These are phyloP conservation scores for Prasinococcaceae sp. DNA, from an alignment of 139 green algal species.

Conservation along the genomic window DNA sequence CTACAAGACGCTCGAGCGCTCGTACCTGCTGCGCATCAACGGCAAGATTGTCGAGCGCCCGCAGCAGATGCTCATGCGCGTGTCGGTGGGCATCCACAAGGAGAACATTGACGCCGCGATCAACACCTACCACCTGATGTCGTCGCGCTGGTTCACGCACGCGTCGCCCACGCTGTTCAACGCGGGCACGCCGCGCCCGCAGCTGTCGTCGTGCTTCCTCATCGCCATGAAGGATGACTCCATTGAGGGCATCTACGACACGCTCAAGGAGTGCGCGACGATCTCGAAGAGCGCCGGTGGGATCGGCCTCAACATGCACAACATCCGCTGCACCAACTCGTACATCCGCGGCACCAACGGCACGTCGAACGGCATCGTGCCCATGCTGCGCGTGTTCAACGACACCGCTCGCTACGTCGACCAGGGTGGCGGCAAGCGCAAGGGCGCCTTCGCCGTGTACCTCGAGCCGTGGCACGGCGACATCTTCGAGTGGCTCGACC, in stretches of 20 bases:
- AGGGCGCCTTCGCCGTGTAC: conserved; percentile 76
- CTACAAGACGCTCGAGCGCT: conserved; percentile 99
- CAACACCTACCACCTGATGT: conserved; percentile 35
- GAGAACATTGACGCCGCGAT: conserved; percentile 47
- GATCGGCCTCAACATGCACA: conserved; percentile 93
- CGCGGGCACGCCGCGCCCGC: conserved; percentile 60
- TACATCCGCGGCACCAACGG: conserved; percentile 99
- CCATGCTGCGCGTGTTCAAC: conserved; percentile 99
- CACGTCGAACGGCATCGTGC: conserved; percentile 93
- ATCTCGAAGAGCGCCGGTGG: conserved; percentile 92
- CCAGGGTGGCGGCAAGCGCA: conserved; percentile 94
- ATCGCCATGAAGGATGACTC: conserved; percentile 82
- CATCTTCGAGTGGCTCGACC: conserved; percentile 94
- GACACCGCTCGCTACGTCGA: conserved; percentile 88
- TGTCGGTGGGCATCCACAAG: conserved; percentile 89
- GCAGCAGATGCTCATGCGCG: conserved; percentile 99
- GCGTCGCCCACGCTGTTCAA: conserved; percentile 98
- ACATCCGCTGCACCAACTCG: conserved; percentile 72
- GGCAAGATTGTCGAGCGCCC: conserved; percentile 89
- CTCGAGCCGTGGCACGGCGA: conserved; percentile 92
- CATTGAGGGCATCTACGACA: conserved; percentile 99
- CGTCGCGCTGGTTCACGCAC: conserved; percentile 61
- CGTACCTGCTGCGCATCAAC: conserved; percentile 93
- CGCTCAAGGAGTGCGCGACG: conserved; percentile 95
- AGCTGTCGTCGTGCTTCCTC: conserved; percentile 88